Percentiles rank a stretch among this genome's conserved stretches.
Conservation (phyloP, 768 basidiomycete species). For the Arthromyces matolae region DNA sequence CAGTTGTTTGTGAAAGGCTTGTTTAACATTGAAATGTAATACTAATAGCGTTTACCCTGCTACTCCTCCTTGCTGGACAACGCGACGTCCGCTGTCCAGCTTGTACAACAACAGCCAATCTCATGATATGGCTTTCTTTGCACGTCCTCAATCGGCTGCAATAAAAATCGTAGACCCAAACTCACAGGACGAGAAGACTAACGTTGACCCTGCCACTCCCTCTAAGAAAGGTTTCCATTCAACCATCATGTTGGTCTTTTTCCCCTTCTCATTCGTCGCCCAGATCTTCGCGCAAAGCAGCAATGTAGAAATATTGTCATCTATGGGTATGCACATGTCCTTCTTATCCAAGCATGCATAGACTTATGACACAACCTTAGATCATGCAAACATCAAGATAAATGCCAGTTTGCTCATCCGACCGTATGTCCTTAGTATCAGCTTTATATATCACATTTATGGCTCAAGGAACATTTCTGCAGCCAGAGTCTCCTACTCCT, state of each 20-base stretch:
- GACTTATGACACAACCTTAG: constrained; percentile 31
- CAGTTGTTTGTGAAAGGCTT: constrained; percentile 11
- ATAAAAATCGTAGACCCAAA: constrained; percentile 70
- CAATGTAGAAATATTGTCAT: constrained; percentile 91
- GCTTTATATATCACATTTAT: too few species aligned
- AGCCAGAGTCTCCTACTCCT: constrained; percentile 22
- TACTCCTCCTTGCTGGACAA: constrained; percentile 21
- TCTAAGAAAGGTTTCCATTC: constrained; percentile 48
- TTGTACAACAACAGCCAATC: not conserved
- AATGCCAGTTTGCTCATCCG: constrained; percentile 82
- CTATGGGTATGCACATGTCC: constrained; percentile 64
- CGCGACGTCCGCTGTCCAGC: constrained; percentile 13
- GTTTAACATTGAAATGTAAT: constrained; percentile 6
- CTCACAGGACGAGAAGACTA: constrained; percentile 33
- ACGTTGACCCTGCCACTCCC: constrained; percentile 28
- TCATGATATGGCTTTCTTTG: constrained; percentile 62
- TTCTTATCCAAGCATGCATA: not conserved
- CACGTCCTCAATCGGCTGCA: constrained; percentile 59
- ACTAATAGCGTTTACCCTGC: constrained; percentile 6
- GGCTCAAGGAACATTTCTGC: constrained; percentile 12
- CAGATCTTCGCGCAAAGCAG: constrained; percentile 58
- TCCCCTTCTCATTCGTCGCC: constrained; percentile 5
- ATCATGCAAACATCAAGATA: constrained; percentile 81
- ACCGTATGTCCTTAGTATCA: constrained; percentile 41
- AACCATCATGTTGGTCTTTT: not conserved